Percentiles rank a stretch among this genome's conserved stretches.
Evolutionary conservation across 108 stramenopile species (phyloP).

Genomic region (Skeletonema costatum): DNA sequence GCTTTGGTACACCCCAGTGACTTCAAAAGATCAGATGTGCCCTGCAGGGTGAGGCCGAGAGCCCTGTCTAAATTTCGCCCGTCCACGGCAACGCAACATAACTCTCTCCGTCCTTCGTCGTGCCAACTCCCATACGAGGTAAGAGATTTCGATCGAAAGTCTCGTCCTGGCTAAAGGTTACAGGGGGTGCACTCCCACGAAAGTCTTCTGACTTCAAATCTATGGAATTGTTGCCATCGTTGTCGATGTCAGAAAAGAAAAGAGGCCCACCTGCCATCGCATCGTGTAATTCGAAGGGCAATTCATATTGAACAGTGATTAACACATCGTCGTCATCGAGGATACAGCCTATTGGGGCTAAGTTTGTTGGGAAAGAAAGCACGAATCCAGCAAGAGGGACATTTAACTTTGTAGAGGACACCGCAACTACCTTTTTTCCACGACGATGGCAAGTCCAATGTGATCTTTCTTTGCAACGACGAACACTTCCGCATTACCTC

Average conservation of each 20-base stretch:
- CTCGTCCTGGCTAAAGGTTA: conserved; percentile 50
- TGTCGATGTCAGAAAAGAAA: conserved; percentile 20
- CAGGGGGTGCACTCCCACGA: conserved; percentile 32
- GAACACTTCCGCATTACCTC: conserved; percentile 13
- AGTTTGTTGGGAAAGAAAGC: background rate
- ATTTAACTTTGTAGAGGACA: background rate
- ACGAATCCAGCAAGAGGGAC: conserved; percentile 44
- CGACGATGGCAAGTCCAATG: conserved; percentile 32
- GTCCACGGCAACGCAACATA: conserved; percentile 37
- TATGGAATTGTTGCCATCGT: conserved; percentile 3
- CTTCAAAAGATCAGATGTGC: conserved; percentile 31
- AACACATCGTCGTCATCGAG: conserved; percentile 1
- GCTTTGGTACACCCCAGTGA: conserved; percentile 36
- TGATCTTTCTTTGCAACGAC: conserved; percentile 3
- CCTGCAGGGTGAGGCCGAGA: conserved; percentile 32
- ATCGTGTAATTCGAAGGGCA: conserved; percentile 1
- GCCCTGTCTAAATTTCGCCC: conserved; percentile 42
- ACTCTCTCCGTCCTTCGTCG: conserved; percentile 21
- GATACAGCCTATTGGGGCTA: background rate
- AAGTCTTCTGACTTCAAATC: conserved; percentile 36
- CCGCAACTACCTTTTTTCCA: conserved; percentile 22
- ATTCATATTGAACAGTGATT: conserved; percentile 10
- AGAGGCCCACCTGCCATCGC: conserved; percentile 49
- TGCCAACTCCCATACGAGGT: conserved; percentile 46
- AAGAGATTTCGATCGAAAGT: conserved; percentile 47